Evolutionary conservation across 805 yeast genomes (phyloP).

Genomic region (Priceomyces melissophilus): DNA sequence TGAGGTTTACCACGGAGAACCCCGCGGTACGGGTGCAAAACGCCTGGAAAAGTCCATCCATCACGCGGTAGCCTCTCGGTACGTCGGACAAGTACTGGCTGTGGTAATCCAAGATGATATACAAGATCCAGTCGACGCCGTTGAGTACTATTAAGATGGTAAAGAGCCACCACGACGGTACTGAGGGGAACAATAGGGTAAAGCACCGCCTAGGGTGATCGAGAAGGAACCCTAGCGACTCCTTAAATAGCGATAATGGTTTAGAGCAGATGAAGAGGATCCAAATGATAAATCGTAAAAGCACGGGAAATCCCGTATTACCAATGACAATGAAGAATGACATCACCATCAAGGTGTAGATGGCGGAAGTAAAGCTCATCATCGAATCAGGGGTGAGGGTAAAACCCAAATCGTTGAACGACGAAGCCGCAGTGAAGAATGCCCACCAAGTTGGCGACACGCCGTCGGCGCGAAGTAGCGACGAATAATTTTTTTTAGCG

Average conservation of each 20-base stretch:
- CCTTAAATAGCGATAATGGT: slow-evolving; percentile 60
- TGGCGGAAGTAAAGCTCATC: slow-evolving; percentile 58
- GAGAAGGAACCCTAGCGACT: slow-evolving; percentile 78
- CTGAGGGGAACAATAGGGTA: slow-evolving; percentile 84
- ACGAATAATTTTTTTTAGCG: slow-evolving; percentile 37
- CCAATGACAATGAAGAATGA: slow-evolving; percentile 82
- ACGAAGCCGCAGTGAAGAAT: slow-evolving; percentile 72
- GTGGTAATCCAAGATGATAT: slow-evolving; percentile 71
- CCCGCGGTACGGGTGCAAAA: slow-evolving; percentile 95
- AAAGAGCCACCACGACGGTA: slow-evolving; percentile 94
- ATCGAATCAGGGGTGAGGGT: slow-evolving; percentile 82
- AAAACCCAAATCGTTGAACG: slow-evolving; percentile 83
- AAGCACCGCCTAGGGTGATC: slow-evolving; percentile 98
- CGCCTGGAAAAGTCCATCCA: slow-evolving; percentile 88
- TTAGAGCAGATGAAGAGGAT: slow-evolving; percentile 61
- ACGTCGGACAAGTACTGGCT: slow-evolving; percentile 49
- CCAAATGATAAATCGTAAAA: slow-evolving; percentile 83
- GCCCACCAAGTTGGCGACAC: slow-evolving; percentile 91
- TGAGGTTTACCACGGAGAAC: slow-evolving; percentile 66
- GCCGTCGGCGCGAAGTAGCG: slow-evolving; percentile 50
- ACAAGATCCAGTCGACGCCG: slow-evolving; percentile 73
- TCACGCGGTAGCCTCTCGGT: slow-evolving; percentile 63
- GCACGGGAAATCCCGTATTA: slow-evolving; percentile 90
- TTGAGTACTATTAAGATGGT: slow-evolving; percentile 70
- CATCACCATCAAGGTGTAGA: slow-evolving; percentile 60